Evolutionary conservation across 2,329 filamentous ascomycete genomes (phyloP).

Genomic region (Fusarium sp.): DNA sequence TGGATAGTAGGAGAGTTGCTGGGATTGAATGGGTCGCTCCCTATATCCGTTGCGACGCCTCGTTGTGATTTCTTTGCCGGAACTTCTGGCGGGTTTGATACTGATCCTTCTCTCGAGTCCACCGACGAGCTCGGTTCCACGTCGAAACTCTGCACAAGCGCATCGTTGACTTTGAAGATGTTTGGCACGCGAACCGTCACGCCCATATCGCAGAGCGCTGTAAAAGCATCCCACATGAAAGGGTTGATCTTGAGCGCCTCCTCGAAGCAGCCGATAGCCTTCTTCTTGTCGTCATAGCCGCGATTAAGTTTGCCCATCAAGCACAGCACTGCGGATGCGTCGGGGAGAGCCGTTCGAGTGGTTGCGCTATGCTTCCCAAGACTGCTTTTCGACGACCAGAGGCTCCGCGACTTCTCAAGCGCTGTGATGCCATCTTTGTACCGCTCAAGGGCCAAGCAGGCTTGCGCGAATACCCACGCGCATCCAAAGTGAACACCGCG

Average conservation of each 20-base stretch:
- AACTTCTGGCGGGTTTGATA: constrained; percentile 54
- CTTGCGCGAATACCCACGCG: constrained; percentile 90
- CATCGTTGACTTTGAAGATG: constrained; percentile 81
- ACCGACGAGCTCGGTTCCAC: constrained; percentile 41
- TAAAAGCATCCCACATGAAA: constrained; percentile 98
- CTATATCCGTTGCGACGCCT: constrained; percentile 51
- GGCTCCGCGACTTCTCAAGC: constrained; percentile 82
- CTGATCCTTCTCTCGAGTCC: constrained; percentile 54
- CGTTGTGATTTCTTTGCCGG: constrained; percentile 58
- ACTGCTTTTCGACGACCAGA: constrained; percentile 81
- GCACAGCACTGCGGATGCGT: constrained; percentile 85
- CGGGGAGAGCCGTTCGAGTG: constrained; percentile 79
- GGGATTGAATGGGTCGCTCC: constrained; percentile 65
- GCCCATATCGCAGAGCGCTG: constrained; percentile 87
- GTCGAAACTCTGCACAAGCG: constrained; percentile 62
- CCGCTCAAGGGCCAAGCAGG: constrained; percentile 83
- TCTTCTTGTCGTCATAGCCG: constrained; percentile 83
- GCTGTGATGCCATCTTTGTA: constrained; percentile 85
- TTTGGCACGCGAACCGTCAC: constrained; percentile 84
- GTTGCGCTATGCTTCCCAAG: constrained; percentile 88
- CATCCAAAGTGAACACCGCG: constrained; percentile 85
- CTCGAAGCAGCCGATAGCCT: constrained; percentile 87
- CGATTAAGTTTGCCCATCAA: constrained; percentile 89
- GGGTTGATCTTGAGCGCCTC: constrained; percentile 91
- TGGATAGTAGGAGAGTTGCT: constrained; percentile 56